Evolutionary conservation across 2,329 filamentous ascomycete species (phyloP).

Genomic region (Penicillium sp.): DNA sequence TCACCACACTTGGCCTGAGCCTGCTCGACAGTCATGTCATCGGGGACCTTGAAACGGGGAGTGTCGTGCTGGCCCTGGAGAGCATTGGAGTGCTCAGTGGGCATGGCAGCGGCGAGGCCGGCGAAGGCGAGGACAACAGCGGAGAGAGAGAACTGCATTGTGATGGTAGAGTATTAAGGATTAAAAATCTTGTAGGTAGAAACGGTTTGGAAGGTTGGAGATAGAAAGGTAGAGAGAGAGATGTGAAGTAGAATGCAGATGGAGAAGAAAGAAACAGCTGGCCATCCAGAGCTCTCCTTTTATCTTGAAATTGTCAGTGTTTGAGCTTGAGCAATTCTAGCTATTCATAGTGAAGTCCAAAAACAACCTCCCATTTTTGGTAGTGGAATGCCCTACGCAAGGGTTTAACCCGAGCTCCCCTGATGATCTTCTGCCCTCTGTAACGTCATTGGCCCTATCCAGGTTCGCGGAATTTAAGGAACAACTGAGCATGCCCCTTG

Average conservation of each 20-base stretch:
- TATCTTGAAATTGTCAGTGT: constrained; percentile 16
- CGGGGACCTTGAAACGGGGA: constrained; percentile 20
- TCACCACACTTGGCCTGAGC: constrained; percentile 38
- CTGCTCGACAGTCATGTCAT: constrained; percentile 33
- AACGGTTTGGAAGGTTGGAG: constrained; percentile 6
- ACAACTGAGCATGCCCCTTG: constrained; percentile 16
- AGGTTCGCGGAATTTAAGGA: constrained; percentile 13
- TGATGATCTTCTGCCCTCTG: constrained; percentile 1
- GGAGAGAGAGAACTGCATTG: constrained; percentile 38
- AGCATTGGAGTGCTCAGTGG: constrained; percentile 13
- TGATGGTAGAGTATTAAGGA: constrained; percentile 28
- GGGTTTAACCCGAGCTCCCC: constrained; percentile 7
- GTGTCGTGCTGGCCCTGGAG: constrained; percentile 6
- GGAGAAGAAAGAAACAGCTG: constrained; percentile 1
- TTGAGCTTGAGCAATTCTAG: constrained; percentile 3
- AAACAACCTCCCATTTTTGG: constrained; percentile 19
- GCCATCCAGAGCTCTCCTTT: constrained; percentile 17
- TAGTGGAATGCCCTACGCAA: constrained; percentile 21
- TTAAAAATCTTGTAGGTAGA: constrained; percentile 14
- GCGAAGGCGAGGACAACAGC: constrained; percentile 32
- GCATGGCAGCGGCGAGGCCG: constrained; percentile 30
- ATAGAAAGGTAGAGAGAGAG: constrained; percentile 5
- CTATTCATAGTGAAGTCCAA: constrained; percentile 5
- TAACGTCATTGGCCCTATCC: constrained; percentile 12
- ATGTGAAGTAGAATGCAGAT: constrained; percentile 8